Evolutionary conservation across 176 grass and related monocot species (phyloP), one percentile per base, ranked within the genome.

Genomic region (Bonia amplexicaulis): DNA sequence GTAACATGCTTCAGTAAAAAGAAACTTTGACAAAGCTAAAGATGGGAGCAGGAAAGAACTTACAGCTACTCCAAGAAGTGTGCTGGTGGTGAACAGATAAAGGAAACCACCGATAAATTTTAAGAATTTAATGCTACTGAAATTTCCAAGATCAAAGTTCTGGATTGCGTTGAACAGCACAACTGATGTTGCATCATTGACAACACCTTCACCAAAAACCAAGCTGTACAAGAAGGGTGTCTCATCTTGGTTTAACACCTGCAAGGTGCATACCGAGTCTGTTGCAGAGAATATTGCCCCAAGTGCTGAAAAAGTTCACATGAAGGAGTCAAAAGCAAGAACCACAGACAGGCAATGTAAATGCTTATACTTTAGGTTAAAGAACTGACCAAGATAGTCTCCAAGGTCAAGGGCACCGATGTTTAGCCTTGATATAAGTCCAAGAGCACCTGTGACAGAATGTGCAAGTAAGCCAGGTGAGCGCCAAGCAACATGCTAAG

Each of bases 201-300:
- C 95, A 78, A 97, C 95, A 67, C 95, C 95, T 90, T 97, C 95
- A 79, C 95, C 95, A 85, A 97, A 97, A 51, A 97, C 95, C 71
- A 97, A 76, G 69, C 95, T 97, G 86, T 97, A 97, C 41, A 97
- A 87, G 44, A 97, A 91, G 41, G 95, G 95, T 45, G 95, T 97
- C 25, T 97, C 95, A 48, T 97, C 95, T 87, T 97, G 95, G 70
- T 69, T 93, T 75, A 97, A 90, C 71, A 97, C 95, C 87, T 97
- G 95, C 78, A 97, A 90, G 85, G 95, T 97, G 92, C 95, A 97
- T 26, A 97, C 95, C 35, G 95, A 97, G 29, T 97, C 95, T 14
- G 95, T 97, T 39, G 95, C 95, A 66, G 95, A 93, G 88, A 97
- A 97, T 78, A 97, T 95, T 81, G 95, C 92, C 46, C 95, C 95